Evolutionary conservation across 2,329 filamentous ascomycete species (phyloP).

Genomic region (Beauveria scarabaeidicola): DNA sequence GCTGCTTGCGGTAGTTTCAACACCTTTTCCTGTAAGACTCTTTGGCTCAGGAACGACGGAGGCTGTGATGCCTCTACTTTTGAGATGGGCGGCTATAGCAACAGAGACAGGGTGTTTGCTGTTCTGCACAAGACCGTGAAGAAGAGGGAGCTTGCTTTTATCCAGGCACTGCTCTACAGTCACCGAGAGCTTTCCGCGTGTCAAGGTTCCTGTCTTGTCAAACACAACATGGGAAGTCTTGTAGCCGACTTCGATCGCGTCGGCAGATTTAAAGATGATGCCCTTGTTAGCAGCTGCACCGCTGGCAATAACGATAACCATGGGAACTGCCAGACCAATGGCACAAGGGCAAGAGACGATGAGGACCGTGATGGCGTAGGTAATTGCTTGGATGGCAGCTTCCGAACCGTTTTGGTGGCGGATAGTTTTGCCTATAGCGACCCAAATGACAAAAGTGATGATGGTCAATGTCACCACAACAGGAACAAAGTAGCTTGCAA

Average conservation of each 20-base stretch:
- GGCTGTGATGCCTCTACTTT: conserved; percentile 11
- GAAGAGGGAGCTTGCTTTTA: conserved; percentile 12
- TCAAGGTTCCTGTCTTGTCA: conserved; percentile 75
- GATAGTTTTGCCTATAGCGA: conserved; percentile 45
- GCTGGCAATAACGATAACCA: conserved; percentile 66
- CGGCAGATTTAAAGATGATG: conserved; percentile 60
- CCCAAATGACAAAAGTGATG: conserved; percentile 56
- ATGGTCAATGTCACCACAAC: conserved; percentile 49
- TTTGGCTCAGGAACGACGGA: conserved; percentile 23
- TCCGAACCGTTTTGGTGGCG: conserved; percentile 33
- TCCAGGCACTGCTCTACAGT: conserved; percentile 14
- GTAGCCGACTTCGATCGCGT: conserved; percentile 53
- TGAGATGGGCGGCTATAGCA: conserved; percentile 36
- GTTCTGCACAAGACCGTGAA: conserved; percentile 27
- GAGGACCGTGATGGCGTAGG: conserved; percentile 63
- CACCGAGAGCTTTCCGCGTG: conserved; percentile 45
- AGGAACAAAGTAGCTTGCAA: conserved; percentile 64
- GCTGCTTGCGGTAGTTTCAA: conserved; percentile 28
- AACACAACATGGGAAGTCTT: conserved; percentile 61
- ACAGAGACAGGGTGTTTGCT: conserved; percentile 46
- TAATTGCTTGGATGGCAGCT: conserved; percentile 53
- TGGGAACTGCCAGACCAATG: conserved; percentile 64
- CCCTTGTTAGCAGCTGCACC: conserved; percentile 57
- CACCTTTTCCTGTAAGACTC: conserved; percentile 36
- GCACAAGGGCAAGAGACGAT: conserved; percentile 75